A percentile compares a stretch with the other conserved stretches of the same genome.
These are phyloP conservation scores for Arthrobotrys sphaeroides DNA, from an alignment of 2,329 filamentous ascomycete genomes.

Conservation along the genomic window DNA sequence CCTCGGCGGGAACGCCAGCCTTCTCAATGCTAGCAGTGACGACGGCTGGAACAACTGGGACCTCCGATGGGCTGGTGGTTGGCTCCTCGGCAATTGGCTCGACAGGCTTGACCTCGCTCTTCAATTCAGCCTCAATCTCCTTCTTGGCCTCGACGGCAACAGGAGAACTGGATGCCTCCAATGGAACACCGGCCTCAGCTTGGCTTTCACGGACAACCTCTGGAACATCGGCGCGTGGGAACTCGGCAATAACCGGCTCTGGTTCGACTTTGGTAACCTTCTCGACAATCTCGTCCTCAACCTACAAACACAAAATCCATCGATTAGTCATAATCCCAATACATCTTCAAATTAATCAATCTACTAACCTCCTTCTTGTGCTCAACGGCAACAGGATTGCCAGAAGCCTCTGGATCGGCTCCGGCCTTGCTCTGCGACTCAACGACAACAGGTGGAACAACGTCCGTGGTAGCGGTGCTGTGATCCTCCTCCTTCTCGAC, in stretches of 20 bases:
- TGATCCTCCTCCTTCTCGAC: constrained; percentile 55
- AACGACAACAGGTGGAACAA: constrained; percentile 63
- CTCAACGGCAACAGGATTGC: constrained; percentile 71
- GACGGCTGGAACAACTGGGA: constrained; percentile 66
- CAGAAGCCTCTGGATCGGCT: constrained; percentile 73
- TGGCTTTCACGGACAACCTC: constrained; percentile 77
- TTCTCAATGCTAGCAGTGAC: constrained; percentile 70
- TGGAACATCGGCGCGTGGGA: constrained; percentile 63
- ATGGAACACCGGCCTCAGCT: constrained; percentile 70
- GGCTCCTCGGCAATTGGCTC: constrained; percentile 34
- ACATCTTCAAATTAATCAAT: neutral
- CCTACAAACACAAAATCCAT: constrained; percentile 3
- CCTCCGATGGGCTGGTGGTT: constrained; percentile 29
- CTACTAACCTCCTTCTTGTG: constrained; percentile 68
- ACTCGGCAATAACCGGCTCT: constrained; percentile 46
- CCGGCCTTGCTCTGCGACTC: constrained; percentile 65
- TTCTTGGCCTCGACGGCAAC: constrained; percentile 77
- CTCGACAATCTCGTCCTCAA: constrained; percentile 42
- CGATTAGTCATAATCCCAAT: constrained; percentile 1
- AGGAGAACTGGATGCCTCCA: constrained; percentile 74
- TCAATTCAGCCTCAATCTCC: constrained; percentile 75
- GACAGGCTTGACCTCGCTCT: constrained; percentile 68
- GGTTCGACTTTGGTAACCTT: constrained; percentile 29
- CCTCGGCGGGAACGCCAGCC: constrained; percentile 74
- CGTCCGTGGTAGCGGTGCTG: constrained; percentile 61